Base-by-base conservation (phyloP, 306 rosid genomes). In the Prinsepia uniflora region DNA sequence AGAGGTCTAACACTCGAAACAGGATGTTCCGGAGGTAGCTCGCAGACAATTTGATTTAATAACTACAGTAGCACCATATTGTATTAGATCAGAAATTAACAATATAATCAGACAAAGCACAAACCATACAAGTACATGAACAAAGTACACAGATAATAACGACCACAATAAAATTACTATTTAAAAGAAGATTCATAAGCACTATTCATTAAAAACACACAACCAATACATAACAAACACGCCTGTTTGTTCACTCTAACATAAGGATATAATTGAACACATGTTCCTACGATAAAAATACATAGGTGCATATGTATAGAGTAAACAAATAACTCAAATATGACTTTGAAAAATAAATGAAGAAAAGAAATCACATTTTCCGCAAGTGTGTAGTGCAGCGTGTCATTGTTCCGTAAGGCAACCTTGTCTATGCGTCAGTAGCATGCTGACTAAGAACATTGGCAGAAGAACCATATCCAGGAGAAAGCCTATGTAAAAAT, bases 11-110 rank as follows among this genome's bases (percentile, higher is more conserved):
- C 73, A 79, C 66, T 79, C 46, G 86, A 75, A 53, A 79, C 86
- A n/a, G 86, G 86, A 55, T 83, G 86, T 68, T 83, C 86, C 0
- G 86, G 84, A 68, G 86, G 86, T 68, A 83, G 79, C 69, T 83
- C 84, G 12, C 86, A 83, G 24, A 83, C 84, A 72, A 83, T 83
- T 22, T 83, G 86, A 66, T 83, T 83, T 46, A 83, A 68, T 52
- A 83, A 47, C 86, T 83, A 79, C 73, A 76, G 18, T 13, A 59
- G 74, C 68, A 78, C 63, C 76, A 72, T 19, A 63, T 8, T 6
- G 5, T 3, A 44, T 13, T 0, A 19, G 34, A 63, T 66, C 18
- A 49, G 55, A 9, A 68, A 55, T 22, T 18, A 43, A 4, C 39
- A 45, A 7, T 34, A 62, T 46, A n/a, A 10, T 14, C 63, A 18